phyloP scores from a whole-genome alignment of 106 monocot species.

The Apostasia shenzhenica region DNA sequence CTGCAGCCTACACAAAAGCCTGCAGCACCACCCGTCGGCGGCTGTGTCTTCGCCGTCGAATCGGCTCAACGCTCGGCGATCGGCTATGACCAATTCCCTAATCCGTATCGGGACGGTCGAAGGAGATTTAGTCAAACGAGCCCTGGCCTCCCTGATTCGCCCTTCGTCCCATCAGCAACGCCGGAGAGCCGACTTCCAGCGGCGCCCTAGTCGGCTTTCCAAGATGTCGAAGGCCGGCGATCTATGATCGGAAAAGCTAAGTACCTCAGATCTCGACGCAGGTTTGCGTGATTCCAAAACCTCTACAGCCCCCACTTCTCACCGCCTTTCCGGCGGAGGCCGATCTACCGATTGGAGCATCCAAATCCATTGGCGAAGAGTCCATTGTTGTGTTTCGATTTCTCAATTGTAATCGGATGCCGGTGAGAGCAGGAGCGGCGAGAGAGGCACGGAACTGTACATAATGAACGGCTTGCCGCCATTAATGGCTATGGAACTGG shows the following conservation, averaged over 20 bases:
- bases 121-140: slow-evolving; percentile 40
- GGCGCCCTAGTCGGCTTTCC: slow-evolving; percentile 46
- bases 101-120: slow-evolving; percentile 54
- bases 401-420: not conserved
- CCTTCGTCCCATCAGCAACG: slow-evolving; percentile 51
- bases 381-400: not conserved
- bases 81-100: slow-evolving; percentile 46
- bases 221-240: slow-evolving; percentile 26
- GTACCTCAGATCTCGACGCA: not conserved
- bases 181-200: slow-evolving; percentile 27
- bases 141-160: slow-evolving; percentile 39
- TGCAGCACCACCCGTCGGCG: not conserved
- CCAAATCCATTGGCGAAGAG: too few relatives aligned
- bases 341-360: not conserved
- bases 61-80: slow-evolving; percentile 25
- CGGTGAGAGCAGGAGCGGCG: not conserved
- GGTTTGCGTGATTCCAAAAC: not conserved
- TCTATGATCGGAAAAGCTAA: not conserved
- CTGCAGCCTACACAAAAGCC: slow-evolving; percentile 58
- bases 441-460: not conserved
- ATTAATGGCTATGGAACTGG: not conserved
- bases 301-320: not conserved
- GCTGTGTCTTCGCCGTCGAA: slow-evolving; percentile 18
- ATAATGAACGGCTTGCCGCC: not conserved
- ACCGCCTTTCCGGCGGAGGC: not conserved